phyloP scores from a whole-genome alignment of 805 yeast species.

The Scheffersomyces ergatensis region DNA sequence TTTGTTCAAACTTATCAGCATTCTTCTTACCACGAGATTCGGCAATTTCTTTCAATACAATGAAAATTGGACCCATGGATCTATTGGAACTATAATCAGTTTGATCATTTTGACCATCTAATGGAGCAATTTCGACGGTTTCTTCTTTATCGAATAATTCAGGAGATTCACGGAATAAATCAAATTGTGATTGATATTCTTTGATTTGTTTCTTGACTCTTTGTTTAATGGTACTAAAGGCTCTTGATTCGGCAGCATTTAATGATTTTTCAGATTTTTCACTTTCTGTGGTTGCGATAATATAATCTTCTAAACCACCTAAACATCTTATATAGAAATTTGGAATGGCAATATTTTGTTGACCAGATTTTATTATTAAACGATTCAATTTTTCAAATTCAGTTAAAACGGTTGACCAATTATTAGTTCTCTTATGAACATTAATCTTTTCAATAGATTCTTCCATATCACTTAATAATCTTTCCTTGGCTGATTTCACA shows the following conservation, averaged over 20 bases:
- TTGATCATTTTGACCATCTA: constrained; percentile 30
- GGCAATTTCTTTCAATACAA: constrained; percentile 66
- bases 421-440: constrained; percentile 63
- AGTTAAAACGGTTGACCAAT: constrained; percentile 72
- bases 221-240: constrained; percentile 84
- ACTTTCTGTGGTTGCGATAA: constrained; percentile 45
- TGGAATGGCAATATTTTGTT: constrained; percentile 77
- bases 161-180: constrained; percentile 63
- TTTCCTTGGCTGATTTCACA: constrained; percentile 91
- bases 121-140: constrained; percentile 33
- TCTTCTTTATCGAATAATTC: constrained; percentile 66
- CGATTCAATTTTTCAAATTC: constrained; percentile 81
- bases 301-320: constrained; percentile 68
- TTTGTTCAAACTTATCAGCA: constrained; percentile 79
- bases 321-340: constrained; percentile 64
- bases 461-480: constrained; percentile 83
- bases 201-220: constrained; percentile 78
- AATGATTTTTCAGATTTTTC: constrained; percentile 65
- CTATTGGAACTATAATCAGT: constrained; percentile 39
- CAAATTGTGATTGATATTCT: constrained; percentile 62
- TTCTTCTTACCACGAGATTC: constrained; percentile 96
- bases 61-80: constrained; percentile 53
- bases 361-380: constrained; percentile 63
- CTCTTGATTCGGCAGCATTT: constrained; percentile 79
- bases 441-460: constrained; percentile 64